Evolutionary conservation across 78 protist genomes (phyloP).

Genomic region (Salpingoeca rosetta): DNA sequence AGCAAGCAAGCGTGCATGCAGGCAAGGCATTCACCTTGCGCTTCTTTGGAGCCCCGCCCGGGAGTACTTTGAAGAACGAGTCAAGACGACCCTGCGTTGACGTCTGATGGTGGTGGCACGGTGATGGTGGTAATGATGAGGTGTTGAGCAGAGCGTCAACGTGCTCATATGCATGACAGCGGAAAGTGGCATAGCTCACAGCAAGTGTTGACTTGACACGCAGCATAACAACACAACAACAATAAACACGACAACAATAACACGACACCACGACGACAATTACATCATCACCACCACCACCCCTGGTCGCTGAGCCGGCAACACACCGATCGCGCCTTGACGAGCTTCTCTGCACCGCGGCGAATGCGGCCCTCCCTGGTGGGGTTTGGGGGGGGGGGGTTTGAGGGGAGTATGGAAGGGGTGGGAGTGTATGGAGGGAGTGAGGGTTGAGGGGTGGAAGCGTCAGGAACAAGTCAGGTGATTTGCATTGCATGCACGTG

Average conservation of each 20-base stretch:
- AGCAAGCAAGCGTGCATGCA: too few species aligned
- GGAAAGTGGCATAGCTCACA: background rate
- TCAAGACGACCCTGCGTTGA: slow-evolving; percentile 28
- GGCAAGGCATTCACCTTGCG: too few species aligned
- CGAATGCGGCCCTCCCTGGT: slow-evolving; percentile 24
- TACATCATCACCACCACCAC: background rate
- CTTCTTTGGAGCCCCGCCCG: background rate
- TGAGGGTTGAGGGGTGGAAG: background rate
- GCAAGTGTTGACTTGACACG: background rate
- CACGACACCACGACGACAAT: too few species aligned
- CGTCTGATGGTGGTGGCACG: too few species aligned
- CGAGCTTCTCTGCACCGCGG: background rate
- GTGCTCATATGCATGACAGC: background rate
- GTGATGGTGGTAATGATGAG: too few species aligned
- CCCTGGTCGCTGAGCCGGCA: background rate
- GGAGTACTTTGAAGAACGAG: slow-evolving; percentile 9
- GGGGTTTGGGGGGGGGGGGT: background rate
- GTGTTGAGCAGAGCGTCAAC: background rate
- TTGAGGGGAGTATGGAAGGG: background rate
- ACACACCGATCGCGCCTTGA: background rate
- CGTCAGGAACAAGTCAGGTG: background rate
- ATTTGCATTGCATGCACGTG: background rate
- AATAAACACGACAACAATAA: too few species aligned
- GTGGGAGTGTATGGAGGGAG: background rate
- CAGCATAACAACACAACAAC: too few species aligned